Conservation (phyloP, 1,139 yeast genomes). For the Candida pseudoviswanathii region DNA sequence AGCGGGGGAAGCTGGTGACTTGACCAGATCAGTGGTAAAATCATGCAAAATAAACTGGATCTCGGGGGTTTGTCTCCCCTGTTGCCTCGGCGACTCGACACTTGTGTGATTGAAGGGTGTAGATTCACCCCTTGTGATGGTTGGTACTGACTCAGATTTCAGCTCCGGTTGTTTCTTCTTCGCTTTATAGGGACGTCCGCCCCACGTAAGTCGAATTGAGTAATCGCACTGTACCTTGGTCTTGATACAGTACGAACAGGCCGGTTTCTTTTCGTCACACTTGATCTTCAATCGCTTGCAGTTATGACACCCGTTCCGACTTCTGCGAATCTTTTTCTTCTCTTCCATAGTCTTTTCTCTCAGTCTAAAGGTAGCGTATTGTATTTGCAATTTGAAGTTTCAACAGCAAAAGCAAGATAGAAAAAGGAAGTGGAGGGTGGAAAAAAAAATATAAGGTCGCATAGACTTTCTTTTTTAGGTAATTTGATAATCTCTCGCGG, state of each 20-base stretch:
- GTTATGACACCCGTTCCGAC: slow-evolving; percentile 61
- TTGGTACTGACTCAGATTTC: no score
- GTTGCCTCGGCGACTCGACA: background rate
- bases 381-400: background rate
- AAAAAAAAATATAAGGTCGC: no score
- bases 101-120: no score
- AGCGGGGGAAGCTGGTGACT: slow-evolving; percentile 9
- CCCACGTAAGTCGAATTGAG: slow-evolving; percentile 70
- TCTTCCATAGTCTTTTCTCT: background rate
- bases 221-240: slow-evolving; percentile 60
- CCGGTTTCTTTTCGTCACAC: slow-evolving; percentile 72
- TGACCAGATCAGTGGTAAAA: slow-evolving; percentile 2
- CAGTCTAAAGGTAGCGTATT: no score
- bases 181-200: slow-evolving; percentile 65
- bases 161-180: slow-evolving; percentile 11
- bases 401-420: background rate
- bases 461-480: no score
- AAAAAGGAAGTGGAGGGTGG: background rate
- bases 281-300: slow-evolving; percentile 72
- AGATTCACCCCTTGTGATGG: no score
- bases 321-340: slow-evolving; percentile 20
- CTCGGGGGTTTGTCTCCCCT: background rate
- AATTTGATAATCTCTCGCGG: no score
- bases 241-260: slow-evolving; percentile 60
- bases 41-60: slow-evolving; percentile 5